Percentiles rank a stretch among this genome's conserved stretches.
Conservation (phyloP, 1,139 yeast species). For the Yamadazyma membranifaciens region DNA sequence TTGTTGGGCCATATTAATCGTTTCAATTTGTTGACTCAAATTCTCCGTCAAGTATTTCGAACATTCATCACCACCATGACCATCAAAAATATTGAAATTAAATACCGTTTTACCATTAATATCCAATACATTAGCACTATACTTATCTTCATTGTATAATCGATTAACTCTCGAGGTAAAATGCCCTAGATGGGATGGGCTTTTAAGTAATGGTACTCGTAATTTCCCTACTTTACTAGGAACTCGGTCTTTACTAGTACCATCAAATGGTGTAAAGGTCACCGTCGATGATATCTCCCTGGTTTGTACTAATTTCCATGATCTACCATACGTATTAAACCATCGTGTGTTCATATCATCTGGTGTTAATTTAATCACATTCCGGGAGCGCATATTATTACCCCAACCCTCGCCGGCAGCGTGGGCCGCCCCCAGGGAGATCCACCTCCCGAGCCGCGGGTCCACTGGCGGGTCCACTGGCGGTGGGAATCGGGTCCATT, state of each 20-base stretch:
- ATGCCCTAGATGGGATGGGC: constrained; percentile 82
- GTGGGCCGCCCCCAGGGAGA: too few relatives aligned
- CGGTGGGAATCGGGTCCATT: too few relatives aligned
- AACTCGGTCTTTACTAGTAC: background rate
- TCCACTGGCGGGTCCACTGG: too few relatives aligned
- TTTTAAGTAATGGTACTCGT: constrained; percentile 56
- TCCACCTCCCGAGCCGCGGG: background rate
- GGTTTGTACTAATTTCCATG: background rate
- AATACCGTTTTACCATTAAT: constrained; percentile 38
- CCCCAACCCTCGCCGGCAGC: too few relatives aligned
- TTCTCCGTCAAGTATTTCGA: constrained; percentile 55
- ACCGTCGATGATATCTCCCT: constrained; percentile 9
- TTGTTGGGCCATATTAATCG: constrained; percentile 22
- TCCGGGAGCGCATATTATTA: too few relatives aligned
- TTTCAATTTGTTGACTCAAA: constrained; percentile 58
- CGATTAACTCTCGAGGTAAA: constrained; percentile 74
- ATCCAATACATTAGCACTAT: constrained; percentile 56
- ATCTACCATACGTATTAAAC: background rate
- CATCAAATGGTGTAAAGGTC: constrained; percentile 15
- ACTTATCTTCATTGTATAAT: constrained; percentile 76
- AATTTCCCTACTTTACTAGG: constrained; percentile 24
- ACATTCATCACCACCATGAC: constrained; percentile 88
- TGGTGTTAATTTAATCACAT: background rate
- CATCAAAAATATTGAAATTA: constrained; percentile 80
- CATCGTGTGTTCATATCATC: background rate